These are phyloP conservation scores for Dipodascopsis tothii DNA, from an alignment of 805 yeast species.

Conservation along the genomic window DNA sequence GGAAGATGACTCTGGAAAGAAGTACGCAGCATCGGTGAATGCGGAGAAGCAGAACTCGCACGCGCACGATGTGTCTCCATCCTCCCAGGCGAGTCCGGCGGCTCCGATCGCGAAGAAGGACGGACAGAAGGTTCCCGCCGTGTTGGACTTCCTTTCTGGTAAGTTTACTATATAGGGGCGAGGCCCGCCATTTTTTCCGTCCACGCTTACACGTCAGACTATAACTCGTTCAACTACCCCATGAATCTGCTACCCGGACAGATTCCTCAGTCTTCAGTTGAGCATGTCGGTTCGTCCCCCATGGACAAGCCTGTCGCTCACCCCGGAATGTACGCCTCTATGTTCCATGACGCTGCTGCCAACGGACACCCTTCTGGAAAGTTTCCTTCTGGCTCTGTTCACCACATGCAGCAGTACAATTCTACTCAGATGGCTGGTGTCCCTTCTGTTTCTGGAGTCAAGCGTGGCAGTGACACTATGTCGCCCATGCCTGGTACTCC, in stretches of 20 bases:
- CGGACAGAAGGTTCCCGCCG: background rate
- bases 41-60: background rate
- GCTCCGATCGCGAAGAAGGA: too few species aligned
- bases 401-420: too few species aligned
- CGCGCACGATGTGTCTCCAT: too few species aligned
- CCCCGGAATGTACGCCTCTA: background rate
- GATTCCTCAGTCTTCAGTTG: too few species aligned
- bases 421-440: too few species aligned
- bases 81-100: too few species aligned
- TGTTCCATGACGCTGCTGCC: background rate
- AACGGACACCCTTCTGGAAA: too few species aligned
- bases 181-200: too few species aligned
- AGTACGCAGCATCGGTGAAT: slow-evolving; percentile 4
- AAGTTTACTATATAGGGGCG: too few species aligned
- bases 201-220: too few species aligned
- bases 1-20: slow-evolving; percentile 21
- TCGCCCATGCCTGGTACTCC: background rate
- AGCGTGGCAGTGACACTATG: background rate
- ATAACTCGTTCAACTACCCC: background rate
- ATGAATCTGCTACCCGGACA: background rate
- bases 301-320: background rate
- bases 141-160: background rate
- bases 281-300: too few species aligned
- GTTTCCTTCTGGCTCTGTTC: too few species aligned
- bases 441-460: background rate